These are phyloP conservation scores for Termitomyces bulborhizus DNA, from an alignment of 768 basidiomycete species.

Conservation along the genomic window DNA sequence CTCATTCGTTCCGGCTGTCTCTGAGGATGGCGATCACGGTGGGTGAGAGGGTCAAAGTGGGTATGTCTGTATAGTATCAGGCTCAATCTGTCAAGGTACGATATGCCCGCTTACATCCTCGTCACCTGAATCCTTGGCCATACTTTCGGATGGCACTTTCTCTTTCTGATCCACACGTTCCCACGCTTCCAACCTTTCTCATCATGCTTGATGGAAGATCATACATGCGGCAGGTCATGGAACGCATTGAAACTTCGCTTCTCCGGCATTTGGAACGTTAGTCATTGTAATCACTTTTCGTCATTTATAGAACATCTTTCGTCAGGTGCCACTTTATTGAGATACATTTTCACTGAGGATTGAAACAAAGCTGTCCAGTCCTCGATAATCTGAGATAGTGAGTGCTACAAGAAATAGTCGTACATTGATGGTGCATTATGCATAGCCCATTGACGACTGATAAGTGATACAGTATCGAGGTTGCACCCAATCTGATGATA, in stretches of 20 bases:
- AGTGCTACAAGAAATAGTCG: neutral
- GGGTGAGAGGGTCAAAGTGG: neutral
- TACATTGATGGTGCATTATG: neutral
- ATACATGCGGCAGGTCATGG: neutral
- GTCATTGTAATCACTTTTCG: neutral
- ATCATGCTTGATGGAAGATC: neutral
- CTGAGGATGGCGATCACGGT: neutral
- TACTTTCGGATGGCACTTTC: neutral
- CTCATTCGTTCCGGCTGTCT: neutral
- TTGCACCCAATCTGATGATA: conserved; percentile 1
- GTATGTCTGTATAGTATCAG: neutral
- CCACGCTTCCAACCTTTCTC: neutral
- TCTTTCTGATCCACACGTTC: neutral
- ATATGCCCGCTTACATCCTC: neutral
- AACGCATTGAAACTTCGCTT: neutral
- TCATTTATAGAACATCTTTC: neutral
- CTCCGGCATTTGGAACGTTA: neutral
- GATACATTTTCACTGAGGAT: neutral
- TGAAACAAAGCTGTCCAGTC: neutral
- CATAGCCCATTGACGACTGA: neutral
- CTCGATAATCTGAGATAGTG: neutral
- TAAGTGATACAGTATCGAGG: neutral
- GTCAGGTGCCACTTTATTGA: neutral
- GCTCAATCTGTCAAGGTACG: neutral
- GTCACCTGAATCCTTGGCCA: neutral